These are phyloP conservation scores for Cucurbita argyrosperma DNA, from an alignment of 306 rosid genomes.

Conservation along the genomic window DNA sequence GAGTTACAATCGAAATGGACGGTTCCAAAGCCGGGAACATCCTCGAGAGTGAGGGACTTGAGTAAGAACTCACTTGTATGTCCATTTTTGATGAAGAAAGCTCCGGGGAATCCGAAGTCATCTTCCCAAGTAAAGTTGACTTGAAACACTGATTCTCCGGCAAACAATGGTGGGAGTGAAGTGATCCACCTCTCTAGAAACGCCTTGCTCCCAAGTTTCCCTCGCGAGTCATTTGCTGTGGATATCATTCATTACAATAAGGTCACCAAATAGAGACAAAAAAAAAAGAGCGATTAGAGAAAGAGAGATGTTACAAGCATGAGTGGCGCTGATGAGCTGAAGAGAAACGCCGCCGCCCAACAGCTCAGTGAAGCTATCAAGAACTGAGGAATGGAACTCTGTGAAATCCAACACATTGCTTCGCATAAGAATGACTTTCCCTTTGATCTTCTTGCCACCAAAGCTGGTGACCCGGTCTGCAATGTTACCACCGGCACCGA, in stretches of 20 bases:
- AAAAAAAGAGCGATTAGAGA: not conserved
- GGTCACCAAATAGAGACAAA: too few species aligned
- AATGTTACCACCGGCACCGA: not conserved
- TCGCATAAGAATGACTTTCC: constrained; percentile 56
- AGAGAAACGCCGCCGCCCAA: constrained; percentile 40
- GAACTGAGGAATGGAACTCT: constrained; percentile 25
- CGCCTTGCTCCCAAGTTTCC: constrained; percentile 46
- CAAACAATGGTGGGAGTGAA: constrained; percentile 23
- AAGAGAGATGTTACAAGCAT: not conserved
- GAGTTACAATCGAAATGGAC: too few species aligned
- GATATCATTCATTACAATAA: too few species aligned
- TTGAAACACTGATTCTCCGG: constrained; percentile 37
- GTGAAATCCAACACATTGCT: constrained; percentile 64
- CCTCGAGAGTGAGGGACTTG: too few species aligned
- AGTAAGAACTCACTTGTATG: constrained; percentile 3
- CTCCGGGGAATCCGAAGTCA: constrained; percentile 54
- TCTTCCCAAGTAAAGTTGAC: constrained; percentile 54
- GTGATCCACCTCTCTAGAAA: constrained; percentile 46
- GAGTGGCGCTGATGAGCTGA: constrained; percentile 30
- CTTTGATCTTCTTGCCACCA: constrained; percentile 17
- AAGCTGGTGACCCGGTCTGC: not conserved
- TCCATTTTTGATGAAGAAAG: constrained; percentile 43
- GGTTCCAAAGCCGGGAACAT: too few species aligned
- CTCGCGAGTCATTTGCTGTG: constrained; percentile 12
- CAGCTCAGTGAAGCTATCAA: constrained; percentile 45